Conservation (phyloP, 768 basidiomycete genomes). For the Podaxis sp. region DNA sequence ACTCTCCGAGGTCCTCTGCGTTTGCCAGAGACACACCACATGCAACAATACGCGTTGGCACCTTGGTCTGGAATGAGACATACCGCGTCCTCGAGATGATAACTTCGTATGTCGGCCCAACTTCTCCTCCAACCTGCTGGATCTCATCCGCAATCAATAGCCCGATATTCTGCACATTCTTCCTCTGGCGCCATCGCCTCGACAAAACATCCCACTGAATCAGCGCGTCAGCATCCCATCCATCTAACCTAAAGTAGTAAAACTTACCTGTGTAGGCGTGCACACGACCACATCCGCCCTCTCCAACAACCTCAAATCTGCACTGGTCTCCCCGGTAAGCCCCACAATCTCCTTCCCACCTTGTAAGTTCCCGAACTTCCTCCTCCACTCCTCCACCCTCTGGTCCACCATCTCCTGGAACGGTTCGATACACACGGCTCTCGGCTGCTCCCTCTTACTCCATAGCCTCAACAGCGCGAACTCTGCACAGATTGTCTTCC, state of each 20-base stretch:
- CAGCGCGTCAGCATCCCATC: conserved; percentile 8
- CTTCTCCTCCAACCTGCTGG: conserved; percentile 93
- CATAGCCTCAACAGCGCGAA: conserved; percentile 94
- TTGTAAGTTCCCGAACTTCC: conserved; percentile 79
- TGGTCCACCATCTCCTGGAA: conserved; percentile 97
- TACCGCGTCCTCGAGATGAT: conserved; percentile 96
- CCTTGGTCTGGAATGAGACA: conserved; percentile 90
- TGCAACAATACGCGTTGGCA: conserved; percentile 91
- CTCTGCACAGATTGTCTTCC: conserved; percentile 97
- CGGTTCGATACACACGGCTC: conserved; percentile 96
- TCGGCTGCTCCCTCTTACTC: conserved; percentile 78
- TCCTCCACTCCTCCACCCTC: conserved; percentile 84
- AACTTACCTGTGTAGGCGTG: conserved; percentile 84
- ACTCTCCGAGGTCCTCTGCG: conserved; percentile 93
- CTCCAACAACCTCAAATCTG: conserved; percentile 86
- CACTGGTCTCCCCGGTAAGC: conserved; percentile 91
- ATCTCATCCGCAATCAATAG: too few species aligned
- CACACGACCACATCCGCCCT: conserved; percentile 93
- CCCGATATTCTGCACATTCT: too few species aligned
- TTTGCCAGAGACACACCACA: conserved; percentile 95
- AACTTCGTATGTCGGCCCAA: conserved; percentile 96
- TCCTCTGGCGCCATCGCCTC: too few species aligned
- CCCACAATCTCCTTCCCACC: conserved; percentile 94
- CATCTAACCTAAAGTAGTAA: conserved; percentile 10
- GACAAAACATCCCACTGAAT: too few species aligned